Conservation (phyloP, 192 early-diverging fungal genomes). For the Coemansia furcata region DNA sequence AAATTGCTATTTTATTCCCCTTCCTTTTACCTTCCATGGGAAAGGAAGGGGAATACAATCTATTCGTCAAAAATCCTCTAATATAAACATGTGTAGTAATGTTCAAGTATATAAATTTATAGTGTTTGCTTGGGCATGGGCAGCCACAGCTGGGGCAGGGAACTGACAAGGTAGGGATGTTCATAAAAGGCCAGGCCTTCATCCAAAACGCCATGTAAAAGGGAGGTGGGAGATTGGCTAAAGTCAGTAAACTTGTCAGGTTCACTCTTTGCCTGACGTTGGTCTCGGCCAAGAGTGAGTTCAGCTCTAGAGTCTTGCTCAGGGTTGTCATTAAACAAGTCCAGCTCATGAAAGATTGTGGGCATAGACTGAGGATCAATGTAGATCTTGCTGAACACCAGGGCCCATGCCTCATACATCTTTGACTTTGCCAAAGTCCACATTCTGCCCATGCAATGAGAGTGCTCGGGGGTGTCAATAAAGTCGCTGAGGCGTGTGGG, state of each 20-base stretch:
- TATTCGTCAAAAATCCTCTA: too few species aligned
- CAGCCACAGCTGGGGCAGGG: conserved; percentile 69
- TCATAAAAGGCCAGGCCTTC: conserved; percentile 65
- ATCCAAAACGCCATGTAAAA: conserved; percentile 69
- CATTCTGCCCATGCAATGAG: conserved; percentile 7
- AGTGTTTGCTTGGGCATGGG: conserved; percentile 46
- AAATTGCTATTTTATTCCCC: too few species aligned
- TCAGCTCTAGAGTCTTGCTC: conserved; percentile 25
- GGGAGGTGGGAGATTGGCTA: conserved; percentile 67
- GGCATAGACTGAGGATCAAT: conserved; percentile 37
- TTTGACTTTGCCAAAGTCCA: conserved; percentile 5
- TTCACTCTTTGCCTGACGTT: conserved; percentile 62
- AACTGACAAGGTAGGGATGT: conserved; percentile 64
- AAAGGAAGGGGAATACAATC: too few species aligned
- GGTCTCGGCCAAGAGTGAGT: conserved; percentile 52
- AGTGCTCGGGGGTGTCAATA: conserved; percentile 18
- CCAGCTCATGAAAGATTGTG: conserved; percentile 27
- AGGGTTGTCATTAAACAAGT: conserved; percentile 10
- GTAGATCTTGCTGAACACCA: conserved; percentile 47
- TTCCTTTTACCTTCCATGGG: too few species aligned
- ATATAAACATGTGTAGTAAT: too few species aligned
- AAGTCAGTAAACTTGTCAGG: conserved; percentile 71
- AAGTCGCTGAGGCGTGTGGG: conserved; percentile 39
- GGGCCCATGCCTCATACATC: not conserved
- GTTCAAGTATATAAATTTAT: not conserved